Base-by-base conservation (phyloP, 805 yeast species). In the Maudiozyma turicensis region DNA sequence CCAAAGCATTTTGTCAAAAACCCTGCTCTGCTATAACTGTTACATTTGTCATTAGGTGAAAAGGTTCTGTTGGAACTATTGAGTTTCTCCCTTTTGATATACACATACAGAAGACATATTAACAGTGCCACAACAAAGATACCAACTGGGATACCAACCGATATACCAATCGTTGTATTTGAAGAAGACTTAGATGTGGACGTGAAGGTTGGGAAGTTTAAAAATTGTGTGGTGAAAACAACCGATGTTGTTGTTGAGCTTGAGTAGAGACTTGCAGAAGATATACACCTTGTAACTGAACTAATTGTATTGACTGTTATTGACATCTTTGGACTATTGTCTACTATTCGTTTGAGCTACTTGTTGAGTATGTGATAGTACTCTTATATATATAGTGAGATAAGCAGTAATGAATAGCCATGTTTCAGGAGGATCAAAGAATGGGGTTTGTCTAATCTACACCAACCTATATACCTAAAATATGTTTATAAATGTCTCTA, bases 141-240 rank as follows among this genome's bases (percentile, higher is more conserved):
- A 1, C 64, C 67, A 11, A 64, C 50, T 3, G 68, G 68, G 14
- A 64, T 48, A 1, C 68, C 68, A 28, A 64, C 56, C 5, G 66
- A 54, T n/a, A 64, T 46, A 1, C 63, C 68, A 31, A 64, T 50
- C 1, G 52, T 50, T 34, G 43, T 50, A 10, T 42, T 37, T 1
- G 53, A 45, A 1, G 45, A 45, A 10, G 52, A 26, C 8, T 45
- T 46, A 1, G 46, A 14, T 14, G 20, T 14, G 14, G 32, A 26
- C 5, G 35, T 7, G 7, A 35, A 5, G 10, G 41, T 14, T 8
- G 45, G 40, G 11, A 41, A 14, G 20, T 39, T 39, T 9, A 39
- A 28, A 39, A 39, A 39, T 39, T 39, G 10, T 10, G 42, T 39
- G 3, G 42, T 39, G 28, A 39, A 39, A 8, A n/a, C 42, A 35